Evolutionary conservation across 2,329 filamentous ascomycete species (phyloP).

Genomic region (Fusarium sp.): DNA sequence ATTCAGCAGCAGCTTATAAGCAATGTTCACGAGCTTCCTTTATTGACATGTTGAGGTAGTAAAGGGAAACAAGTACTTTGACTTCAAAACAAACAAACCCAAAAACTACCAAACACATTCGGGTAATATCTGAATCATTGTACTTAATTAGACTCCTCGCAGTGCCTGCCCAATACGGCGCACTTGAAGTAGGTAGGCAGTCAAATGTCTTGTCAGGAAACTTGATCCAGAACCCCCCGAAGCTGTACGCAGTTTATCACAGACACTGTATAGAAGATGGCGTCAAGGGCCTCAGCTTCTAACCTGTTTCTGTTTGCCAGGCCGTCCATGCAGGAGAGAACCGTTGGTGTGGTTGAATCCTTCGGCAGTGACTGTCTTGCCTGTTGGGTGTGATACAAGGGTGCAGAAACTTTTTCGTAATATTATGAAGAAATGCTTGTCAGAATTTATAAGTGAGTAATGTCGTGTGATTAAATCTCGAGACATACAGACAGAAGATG

Average conservation of each 20-base stretch:
- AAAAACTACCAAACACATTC: background rate
- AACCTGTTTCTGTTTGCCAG: slow-evolving; percentile 9
- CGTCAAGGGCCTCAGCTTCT: slow-evolving; percentile 21
- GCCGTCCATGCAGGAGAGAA: slow-evolving; percentile 2
- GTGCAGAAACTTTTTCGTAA: background rate
- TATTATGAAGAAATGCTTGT: background rate
- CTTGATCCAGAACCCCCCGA: slow-evolving; percentile 2
- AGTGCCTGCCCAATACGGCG: slow-evolving; percentile 22
- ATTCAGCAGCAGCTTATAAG: background rate
- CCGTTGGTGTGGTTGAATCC: slow-evolving; percentile 24
- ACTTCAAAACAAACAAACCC: background rate
- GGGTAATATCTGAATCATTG: background rate
- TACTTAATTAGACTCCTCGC: slow-evolving; percentile 4
- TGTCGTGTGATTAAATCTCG: background rate
- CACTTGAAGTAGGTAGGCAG: background rate
- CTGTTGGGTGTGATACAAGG: background rate
- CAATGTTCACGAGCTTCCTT: background rate
- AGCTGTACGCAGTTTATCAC: slow-evolving; percentile 7
- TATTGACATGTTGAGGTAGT: background rate
- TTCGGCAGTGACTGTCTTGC: slow-evolving; percentile 1
- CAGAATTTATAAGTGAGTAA: background rate
- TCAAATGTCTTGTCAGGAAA: slow-evolving; percentile 13
- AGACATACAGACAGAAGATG: background rate
- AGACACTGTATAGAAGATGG: slow-evolving; percentile 35
- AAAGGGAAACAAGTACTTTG: background rate